Evolutionary conservation across 1,139 yeast species (phyloP).

Genomic region (Pichia sp.): DNA sequence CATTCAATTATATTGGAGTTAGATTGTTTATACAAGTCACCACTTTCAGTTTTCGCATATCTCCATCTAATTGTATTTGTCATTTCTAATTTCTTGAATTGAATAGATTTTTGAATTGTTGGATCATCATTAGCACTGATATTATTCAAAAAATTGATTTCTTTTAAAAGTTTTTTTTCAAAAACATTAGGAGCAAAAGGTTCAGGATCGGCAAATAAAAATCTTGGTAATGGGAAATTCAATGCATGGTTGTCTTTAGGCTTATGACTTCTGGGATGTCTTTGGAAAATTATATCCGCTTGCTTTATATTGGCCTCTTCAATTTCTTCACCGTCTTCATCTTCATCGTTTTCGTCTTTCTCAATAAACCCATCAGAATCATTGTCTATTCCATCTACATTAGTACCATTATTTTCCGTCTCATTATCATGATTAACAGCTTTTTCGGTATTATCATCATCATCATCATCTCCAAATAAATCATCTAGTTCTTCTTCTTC

Average conservation of each 20-base stretch:
- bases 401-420: conserved; percentile 6
- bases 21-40: conserved; percentile 69
- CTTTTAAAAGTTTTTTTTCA: conserved; percentile 24
- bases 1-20: conserved; percentile 88
- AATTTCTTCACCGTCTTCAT: conserved; percentile 29
- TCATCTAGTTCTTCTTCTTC: conserved; percentile 8
- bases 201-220: conserved; percentile 71
- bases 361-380: conserved; percentile 14
- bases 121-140: conserved; percentile 16
- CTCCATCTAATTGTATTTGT: conserved; percentile 88
- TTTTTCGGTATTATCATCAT: background rate
- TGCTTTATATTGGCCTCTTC: conserved; percentile 36
- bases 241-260: conserved; percentile 36
- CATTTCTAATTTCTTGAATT: conserved; percentile 39
- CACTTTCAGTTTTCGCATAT: conserved; percentile 58
- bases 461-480: conserved; percentile 5
- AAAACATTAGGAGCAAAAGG: conserved; percentile 80
- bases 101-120: conserved; percentile 39
- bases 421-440: background rate
- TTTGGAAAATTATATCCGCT: conserved; percentile 58
- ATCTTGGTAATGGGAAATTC: conserved; percentile 70
- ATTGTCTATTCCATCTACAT: conserved; percentile 16
- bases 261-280: conserved; percentile 54
- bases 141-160: conserved; percentile 8
- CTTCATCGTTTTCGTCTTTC: conserved; percentile 25